phyloP scores from a whole-genome alignment of 2,329 filamentous ascomycete species.

The Colletotrichum caudatum region DNA sequence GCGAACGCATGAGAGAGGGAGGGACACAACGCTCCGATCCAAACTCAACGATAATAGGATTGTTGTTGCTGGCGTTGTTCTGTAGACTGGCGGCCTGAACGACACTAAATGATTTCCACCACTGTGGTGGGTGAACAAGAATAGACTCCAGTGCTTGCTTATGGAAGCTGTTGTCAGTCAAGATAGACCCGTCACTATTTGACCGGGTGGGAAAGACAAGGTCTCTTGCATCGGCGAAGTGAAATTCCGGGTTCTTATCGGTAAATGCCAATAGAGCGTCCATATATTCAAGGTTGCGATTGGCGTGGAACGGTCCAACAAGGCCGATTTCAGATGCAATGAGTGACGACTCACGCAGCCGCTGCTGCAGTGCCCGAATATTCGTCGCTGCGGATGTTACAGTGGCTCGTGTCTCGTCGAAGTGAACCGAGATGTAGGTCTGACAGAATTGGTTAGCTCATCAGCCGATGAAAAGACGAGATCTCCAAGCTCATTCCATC shows the following conservation, averaged over 20 bases:
- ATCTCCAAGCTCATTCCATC: too few relatives aligned
- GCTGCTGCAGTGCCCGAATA: constrained; percentile 41
- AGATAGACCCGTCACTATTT: constrained; percentile 30
- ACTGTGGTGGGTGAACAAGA: constrained; percentile 51
- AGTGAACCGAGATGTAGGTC: constrained; percentile 53
- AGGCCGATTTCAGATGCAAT: constrained; percentile 47
- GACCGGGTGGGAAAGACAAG: constrained; percentile 45
- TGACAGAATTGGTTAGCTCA: constrained; percentile 32
- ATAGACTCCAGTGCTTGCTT: constrained; percentile 51
- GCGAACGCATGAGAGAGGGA: constrained; percentile 47
- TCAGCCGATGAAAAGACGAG: not conserved
- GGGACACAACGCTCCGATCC: constrained; percentile 55
- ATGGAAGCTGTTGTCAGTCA: constrained; percentile 46
- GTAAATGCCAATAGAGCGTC: not conserved
- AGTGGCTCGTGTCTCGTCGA: constrained; percentile 53
- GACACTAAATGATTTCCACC: constrained; percentile 50
- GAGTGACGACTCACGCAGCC: constrained; percentile 45
- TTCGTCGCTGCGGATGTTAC: constrained; percentile 47
- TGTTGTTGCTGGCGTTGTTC: constrained; percentile 29
- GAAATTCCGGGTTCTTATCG: constrained; percentile 44
- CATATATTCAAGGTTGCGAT: not conserved
- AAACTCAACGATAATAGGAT: constrained; percentile 46
- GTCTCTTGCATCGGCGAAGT: constrained; percentile 49
- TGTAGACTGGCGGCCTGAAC: constrained; percentile 26
- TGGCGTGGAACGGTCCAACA: constrained; percentile 50